Base-by-base conservation (phyloP, 805 yeast species). In the Grigorovia humatica region DNA sequence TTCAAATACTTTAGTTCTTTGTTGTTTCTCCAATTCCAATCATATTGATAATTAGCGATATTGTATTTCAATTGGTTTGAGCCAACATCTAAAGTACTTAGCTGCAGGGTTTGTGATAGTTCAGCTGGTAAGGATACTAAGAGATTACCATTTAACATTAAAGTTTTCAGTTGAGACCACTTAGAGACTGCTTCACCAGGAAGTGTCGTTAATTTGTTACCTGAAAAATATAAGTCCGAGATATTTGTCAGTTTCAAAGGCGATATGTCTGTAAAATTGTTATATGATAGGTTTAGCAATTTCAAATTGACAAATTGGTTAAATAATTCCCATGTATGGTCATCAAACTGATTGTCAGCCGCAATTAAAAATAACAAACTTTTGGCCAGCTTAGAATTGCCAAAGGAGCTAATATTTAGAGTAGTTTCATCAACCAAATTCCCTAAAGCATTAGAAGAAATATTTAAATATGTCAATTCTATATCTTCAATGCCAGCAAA, bases 11-110 rank as follows among this genome's bases (percentile, higher is more conserved):
- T 80, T 66, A 93, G 73, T 44, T 81, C 79, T 50, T 77, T 73
- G 63, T 93, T 93, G 73, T 82, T 82, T 59, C 85, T 82, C 99
- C 99, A 93, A 68, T 88, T 93, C 97, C 98, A 93, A 65, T 93
- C 99, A 63, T 88, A 91, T 15, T 93, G 95, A 78, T 89, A 87
- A 66, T 93, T 93, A 2, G 93, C 85, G 51, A 91, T 88, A 60
- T 93, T 93, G 68, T 93, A 93, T 61, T 89, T 86, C 68, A 93
- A 73, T 54, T 82, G 83, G 65, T 93, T 93, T 1, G 95, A 86
- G 3, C 97, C 96, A 17, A 88, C 93, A 70, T 93, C 99, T 41
- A 93, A 74, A 9, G 82, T 83, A 35, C 77, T 78, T 61, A 93
- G 70, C 27, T 78, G 75, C 1, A 69, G 63, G 46, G 89, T 74